Evolutionary conservation across 2,329 filamentous ascomycete genomes (phyloP), one percentile per base, ranked within the genome.

Genomic region (Cadophora sp.): DNA sequence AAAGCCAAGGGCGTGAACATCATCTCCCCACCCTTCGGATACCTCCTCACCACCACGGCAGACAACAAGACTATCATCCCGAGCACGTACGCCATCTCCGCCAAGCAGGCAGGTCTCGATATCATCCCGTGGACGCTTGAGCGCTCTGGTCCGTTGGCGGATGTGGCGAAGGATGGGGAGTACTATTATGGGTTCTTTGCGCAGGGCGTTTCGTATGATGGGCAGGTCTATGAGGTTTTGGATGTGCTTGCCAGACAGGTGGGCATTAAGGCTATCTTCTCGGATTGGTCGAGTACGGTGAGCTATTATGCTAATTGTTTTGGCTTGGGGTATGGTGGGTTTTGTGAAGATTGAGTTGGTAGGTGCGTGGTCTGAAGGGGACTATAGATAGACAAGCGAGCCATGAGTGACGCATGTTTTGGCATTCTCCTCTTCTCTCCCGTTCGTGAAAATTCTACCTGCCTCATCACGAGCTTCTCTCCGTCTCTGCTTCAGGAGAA

Each of bases 61-160:
- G 68, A 70, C 26, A 67, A 69, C 27, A 71, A 69, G 24, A 73
- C 64, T n/a, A 67, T 73, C 51, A 61, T 73, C 12, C 72, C 72
- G 2, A 64, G 55, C 6, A 40, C 34, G 8, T 73, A 73, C 51
- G 70, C 72, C 16, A 65, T 56, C 6, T 65, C 65, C 5, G 70
- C 69, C 1, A 68, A 70, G 27, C 12, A 50, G 7, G 64, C 66
- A 1, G 69, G 69, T 9, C 53, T 73, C 11, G 70, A 72, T 24
- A 71, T 73, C 27, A 64, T 73, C 29, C 61, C 69, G 1, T 73
- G 70, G 70, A 72, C 67, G 29, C 70, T 72, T 56, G 72, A 73
- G 62, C 59, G 72, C 14, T 68, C 63, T 2, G 72, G 72, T 12
- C 68, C 66, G 9, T 48, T 71, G 43, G 68, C 63, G 4, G 46